Percentiles rank a stretch among this genome's conserved stretches.
phyloP scores from a whole-genome alignment of 352 stramenopile species.

The Saprolegnia diclina region DNA sequence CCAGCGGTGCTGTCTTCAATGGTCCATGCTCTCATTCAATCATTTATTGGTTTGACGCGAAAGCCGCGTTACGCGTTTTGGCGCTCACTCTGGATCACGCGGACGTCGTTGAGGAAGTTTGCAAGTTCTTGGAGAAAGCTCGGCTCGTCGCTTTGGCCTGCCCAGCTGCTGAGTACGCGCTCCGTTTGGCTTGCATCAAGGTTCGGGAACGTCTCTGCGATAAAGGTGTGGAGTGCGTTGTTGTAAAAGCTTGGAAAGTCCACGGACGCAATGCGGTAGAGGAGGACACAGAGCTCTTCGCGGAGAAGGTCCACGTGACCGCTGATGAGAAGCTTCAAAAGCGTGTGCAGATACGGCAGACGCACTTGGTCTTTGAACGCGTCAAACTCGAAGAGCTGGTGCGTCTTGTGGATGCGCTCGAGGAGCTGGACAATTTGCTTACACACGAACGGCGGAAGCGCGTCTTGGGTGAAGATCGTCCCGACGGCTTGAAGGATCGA shows the following conservation, averaged over 20 bases:
- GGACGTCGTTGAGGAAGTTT: constrained; percentile 70
- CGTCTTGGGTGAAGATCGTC: constrained; percentile 20
- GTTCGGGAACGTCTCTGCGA: constrained; percentile 55
- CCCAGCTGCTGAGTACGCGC: constrained; percentile 63
- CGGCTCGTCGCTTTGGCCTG: constrained; percentile 61
- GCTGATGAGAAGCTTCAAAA: constrained; percentile 71
- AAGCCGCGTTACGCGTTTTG: neutral
- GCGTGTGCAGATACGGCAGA: constrained; percentile 65
- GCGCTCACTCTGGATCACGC: constrained; percentile 35
- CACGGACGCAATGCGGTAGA: constrained; percentile 62
- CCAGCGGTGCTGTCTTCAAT: neutral
- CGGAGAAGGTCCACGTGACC: constrained; percentile 76
- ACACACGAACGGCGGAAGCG: constrained; percentile 44
- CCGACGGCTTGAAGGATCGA: constrained; percentile 47
- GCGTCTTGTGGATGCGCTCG: constrained; percentile 58
- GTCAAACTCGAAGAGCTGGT: constrained; percentile 58
- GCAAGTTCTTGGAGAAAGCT: constrained; percentile 68
- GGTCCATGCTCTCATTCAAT: no score
- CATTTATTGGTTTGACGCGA: no score
- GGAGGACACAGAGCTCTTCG: constrained; percentile 62
- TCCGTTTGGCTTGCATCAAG: constrained; percentile 41
- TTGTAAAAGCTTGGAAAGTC: constrained; percentile 77
- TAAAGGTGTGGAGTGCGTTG: constrained; percentile 50
- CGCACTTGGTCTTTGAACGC: constrained; percentile 70
- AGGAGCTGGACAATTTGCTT: constrained; percentile 64